phyloP scores from a whole-genome alignment of 1,139 yeast genomes.

The Sugiyamaella japonica region DNA sequence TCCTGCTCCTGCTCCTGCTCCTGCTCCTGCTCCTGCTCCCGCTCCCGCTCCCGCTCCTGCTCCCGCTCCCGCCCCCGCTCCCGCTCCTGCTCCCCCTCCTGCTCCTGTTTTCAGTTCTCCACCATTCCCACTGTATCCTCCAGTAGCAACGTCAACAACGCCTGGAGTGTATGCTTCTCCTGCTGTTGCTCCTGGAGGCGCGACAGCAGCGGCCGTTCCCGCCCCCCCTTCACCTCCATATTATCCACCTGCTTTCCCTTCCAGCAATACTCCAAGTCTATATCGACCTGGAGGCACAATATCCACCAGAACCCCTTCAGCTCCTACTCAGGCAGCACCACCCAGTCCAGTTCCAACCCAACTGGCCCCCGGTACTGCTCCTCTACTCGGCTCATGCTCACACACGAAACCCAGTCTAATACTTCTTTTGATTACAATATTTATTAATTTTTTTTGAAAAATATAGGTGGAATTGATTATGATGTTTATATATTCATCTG shows the following conservation, averaged over 20 bases:
- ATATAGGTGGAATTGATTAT: background rate
- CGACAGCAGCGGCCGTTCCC: too few species aligned
- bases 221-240: background rate
- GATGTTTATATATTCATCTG: background rate
- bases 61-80: background rate
- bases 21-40: background rate
- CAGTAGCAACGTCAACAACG: background rate
- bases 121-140: background rate
- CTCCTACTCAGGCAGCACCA: background rate
- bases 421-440: constrained; percentile 11
- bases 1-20: background rate
- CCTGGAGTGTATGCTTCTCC: background rate
- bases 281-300: background rate
- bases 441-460: constrained; percentile 11
- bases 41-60: background rate
- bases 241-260: background rate
- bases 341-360: background rate
- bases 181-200: too few species aligned
- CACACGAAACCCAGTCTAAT: constrained; percentile 4
- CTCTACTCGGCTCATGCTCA: constrained; percentile 1
- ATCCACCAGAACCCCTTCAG: background rate
- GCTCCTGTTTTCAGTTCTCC: background rate
- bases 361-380: background rate
- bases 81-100: background rate
- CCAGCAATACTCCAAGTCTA: background rate